A percentile compares a stretch with the other conserved stretches of the same genome.
Evolutionary conservation across 2,329 filamentous ascomycete species (phyloP).

Genomic region (Beauveria sp.): DNA sequence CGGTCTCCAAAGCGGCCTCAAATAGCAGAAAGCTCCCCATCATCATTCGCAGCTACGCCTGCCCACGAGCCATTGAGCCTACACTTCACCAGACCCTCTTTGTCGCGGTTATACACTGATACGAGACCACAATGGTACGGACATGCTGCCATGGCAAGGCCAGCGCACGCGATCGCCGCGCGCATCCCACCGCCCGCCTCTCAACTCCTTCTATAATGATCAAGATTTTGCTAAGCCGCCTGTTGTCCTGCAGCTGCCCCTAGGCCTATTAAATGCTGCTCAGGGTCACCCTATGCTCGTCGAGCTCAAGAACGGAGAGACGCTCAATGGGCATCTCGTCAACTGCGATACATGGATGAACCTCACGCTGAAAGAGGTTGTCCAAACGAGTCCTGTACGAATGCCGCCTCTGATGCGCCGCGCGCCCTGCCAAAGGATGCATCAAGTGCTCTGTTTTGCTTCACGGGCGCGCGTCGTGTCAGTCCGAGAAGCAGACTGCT

Average conservation of each 20-base stretch:
- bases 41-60: background rate
- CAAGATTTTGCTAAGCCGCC: conserved; percentile 17
- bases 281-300: conserved; percentile 98
- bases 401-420: background rate
- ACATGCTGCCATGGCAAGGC: background rate
- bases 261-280: conserved; percentile 85
- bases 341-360: conserved; percentile 99
- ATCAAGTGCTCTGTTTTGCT: background rate
- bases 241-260: conserved; percentile 44
- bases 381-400: conserved; percentile 78
- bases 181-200: background rate
- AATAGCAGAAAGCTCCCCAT: background rate
- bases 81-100: background rate
- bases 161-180: background rate
- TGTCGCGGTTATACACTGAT: background rate
- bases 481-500: background rate
- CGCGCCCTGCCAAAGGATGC: background rate
- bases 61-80: background rate
- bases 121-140: background rate
- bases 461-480: background rate
- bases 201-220: background rate
- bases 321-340: conserved; percentile 90
- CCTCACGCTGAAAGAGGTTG: conserved; percentile 90
- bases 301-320: conserved; percentile 95
- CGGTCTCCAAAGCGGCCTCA: conserved; percentile 1